Evolutionary conservation across 495 filamentous ascomycete genomes (phyloP).

Genomic region (Tuber borchii): DNA sequence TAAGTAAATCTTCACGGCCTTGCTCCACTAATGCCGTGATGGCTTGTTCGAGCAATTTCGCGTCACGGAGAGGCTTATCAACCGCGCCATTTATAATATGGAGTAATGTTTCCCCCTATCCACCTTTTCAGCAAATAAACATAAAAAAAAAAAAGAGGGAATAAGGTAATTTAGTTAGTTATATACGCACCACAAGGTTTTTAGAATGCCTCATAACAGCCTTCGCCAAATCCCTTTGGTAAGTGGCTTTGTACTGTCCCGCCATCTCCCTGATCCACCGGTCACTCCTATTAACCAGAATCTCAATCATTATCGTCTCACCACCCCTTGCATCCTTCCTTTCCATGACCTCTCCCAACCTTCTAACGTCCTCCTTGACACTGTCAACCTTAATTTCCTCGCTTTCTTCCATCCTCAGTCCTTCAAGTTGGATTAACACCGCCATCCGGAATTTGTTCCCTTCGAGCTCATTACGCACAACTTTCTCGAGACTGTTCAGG

Average conservation of each 20-base stretch:
- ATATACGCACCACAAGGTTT: slow-evolving; percentile 79
- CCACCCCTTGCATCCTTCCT: slow-evolving; percentile 69
- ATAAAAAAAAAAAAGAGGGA: background rate
- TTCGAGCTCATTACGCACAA: slow-evolving; percentile 69
- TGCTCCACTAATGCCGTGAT: slow-evolving; percentile 47
- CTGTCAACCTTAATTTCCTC: slow-evolving; percentile 49
- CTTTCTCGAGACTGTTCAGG: slow-evolving; percentile 67
- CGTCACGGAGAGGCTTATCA: slow-evolving; percentile 89
- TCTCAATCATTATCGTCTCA: slow-evolving; percentile 82
- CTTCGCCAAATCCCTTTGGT: slow-evolving; percentile 70
- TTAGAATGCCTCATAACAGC: slow-evolving; percentile 81
- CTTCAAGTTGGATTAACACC: slow-evolving; percentile 72
- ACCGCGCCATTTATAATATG: slow-evolving; percentile 96
- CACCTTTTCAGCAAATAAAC: background rate
- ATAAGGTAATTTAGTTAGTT: slow-evolving; percentile 10
- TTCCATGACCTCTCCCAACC: slow-evolving; percentile 57
- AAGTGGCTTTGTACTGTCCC: slow-evolving; percentile 60
- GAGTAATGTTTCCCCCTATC: slow-evolving; percentile 83
- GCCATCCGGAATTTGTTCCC: slow-evolving; percentile 92
- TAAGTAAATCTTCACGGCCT: slow-evolving; percentile 69
- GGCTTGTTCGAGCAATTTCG: slow-evolving; percentile 88
- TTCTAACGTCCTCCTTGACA: slow-evolving; percentile 64
- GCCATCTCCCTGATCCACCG: slow-evolving; percentile 74
- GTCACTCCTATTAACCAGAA: slow-evolving; percentile 74
- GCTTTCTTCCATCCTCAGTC: slow-evolving; percentile 65